Conservation (phyloP, 2,329 filamentous ascomycete genomes). For the Falciphora oryzae region DNA sequence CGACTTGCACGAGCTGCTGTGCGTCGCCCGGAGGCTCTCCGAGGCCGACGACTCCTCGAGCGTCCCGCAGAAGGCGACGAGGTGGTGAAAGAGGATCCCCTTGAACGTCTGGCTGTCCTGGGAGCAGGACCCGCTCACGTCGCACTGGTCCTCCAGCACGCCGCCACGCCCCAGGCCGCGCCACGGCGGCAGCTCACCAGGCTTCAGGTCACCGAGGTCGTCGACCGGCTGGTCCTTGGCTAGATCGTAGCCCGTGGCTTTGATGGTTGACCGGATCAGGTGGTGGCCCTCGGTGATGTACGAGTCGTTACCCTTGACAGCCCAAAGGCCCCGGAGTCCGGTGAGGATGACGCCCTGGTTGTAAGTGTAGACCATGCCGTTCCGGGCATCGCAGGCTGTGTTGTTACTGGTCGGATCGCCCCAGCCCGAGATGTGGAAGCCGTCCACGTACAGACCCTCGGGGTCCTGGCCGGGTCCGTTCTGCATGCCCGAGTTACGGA, state of each 20-base stretch:
- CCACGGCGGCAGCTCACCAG: conserved; percentile 50
- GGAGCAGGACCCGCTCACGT: conserved; percentile 66
- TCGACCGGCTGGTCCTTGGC: conserved; percentile 36
- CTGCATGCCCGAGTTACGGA: conserved; percentile 73
- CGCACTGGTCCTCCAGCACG: conserved; percentile 79
- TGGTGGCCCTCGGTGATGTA: conserved; percentile 76
- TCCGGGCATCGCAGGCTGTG: conserved; percentile 69
- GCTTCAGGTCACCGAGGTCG: conserved; percentile 24
- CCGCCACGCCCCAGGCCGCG: conserved; percentile 71
- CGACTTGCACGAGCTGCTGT: conserved; percentile 54
- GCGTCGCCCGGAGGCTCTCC: conserved; percentile 25
- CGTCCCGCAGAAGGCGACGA: conserved; percentile 69
- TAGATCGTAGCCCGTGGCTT: conserved; percentile 70
- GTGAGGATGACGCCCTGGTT: conserved; percentile 90
- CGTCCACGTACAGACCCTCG: conserved; percentile 71
- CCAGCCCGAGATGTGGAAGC: conserved; percentile 75
- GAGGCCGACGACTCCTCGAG: conserved; percentile 31
- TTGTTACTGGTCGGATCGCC: conserved; percentile 55
- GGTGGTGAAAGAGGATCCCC: conserved; percentile 88
- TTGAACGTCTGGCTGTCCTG: conserved; percentile 91
- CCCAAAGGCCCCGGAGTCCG: conserved; percentile 73
- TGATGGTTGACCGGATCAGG: conserved; percentile 69
- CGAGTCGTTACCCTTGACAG: conserved; percentile 62
- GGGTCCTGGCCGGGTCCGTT: conserved; percentile 40
- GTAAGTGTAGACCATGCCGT: conserved; percentile 91